Percentiles rank a stretch among this genome's conserved stretches.
These are phyloP conservation scores for Verticillium nonalfalfae DNA, from an alignment of 2,329 filamentous ascomycete genomes.

Conservation along the genomic window DNA sequence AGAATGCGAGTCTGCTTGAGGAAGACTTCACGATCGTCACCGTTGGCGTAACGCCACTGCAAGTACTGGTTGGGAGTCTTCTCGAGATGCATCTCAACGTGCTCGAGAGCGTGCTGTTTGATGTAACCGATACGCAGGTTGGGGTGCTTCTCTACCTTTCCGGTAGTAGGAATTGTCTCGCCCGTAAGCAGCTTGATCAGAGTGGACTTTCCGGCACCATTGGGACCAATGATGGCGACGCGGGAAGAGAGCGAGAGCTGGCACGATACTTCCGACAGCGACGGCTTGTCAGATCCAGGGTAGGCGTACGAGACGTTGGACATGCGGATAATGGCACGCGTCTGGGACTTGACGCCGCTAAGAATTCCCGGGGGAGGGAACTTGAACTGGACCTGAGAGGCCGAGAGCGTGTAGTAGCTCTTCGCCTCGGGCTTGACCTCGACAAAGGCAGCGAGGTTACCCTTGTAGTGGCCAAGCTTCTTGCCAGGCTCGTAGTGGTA, in stretches of 20 bases:
- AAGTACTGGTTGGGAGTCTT: constrained; percentile 99
- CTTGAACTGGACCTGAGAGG: constrained; percentile 88
- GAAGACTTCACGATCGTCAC: constrained; percentile 92
- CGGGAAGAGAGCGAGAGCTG: constrained; percentile 83
- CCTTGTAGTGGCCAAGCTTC: constrained; percentile 84
- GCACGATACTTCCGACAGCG: constrained; percentile 81
- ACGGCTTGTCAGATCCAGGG: constrained; percentile 81
- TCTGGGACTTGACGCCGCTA: constrained; percentile 90
- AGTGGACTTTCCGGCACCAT: constrained; percentile 96
- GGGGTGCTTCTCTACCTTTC: constrained; percentile 95
- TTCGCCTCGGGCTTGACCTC: constrained; percentile 87
- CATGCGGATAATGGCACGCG: constrained; percentile 93
- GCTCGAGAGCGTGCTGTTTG: constrained; percentile 97
- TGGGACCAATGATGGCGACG: constrained; percentile 93
- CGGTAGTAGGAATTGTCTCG: constrained; percentile 75
- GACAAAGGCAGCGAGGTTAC: constrained; percentile 80
- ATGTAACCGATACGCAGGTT: constrained; percentile 99
- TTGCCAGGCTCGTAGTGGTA: constrained; percentile 97
- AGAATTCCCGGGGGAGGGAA: constrained; percentile 95
- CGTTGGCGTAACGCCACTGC: constrained; percentile 96
- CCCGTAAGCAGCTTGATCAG: constrained; percentile 96
- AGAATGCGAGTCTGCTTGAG: constrained; percentile 95
- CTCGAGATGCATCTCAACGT: constrained; percentile 98
- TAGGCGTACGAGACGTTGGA: constrained; percentile 88
- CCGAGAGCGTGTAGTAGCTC: constrained; percentile 95